Conservation (phyloP, 208 protist genomes). For the Leptomonas seymouri region DNA sequence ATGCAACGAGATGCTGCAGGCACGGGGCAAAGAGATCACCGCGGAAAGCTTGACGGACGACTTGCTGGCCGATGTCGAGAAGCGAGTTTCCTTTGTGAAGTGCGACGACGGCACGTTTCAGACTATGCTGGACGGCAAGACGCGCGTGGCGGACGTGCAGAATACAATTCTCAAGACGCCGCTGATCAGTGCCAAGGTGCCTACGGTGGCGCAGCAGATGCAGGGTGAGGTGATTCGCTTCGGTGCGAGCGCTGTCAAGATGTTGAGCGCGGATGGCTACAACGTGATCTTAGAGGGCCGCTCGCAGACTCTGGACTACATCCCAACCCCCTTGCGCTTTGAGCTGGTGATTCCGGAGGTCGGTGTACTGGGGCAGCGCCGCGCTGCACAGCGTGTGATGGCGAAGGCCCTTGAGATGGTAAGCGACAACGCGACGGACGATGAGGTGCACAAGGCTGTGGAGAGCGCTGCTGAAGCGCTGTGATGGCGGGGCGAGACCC, state of each 20-base stretch:
- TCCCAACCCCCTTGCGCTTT: constrained; percentile 81
- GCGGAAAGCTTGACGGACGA: constrained; percentile 61
- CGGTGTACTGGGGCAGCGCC: constrained; percentile 74
- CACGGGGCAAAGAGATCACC: constrained; percentile 51
- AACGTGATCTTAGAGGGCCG: constrained; percentile 93
- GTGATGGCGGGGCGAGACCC: background rate
- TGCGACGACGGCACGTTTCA: constrained; percentile 60
- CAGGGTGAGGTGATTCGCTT: constrained; percentile 93
- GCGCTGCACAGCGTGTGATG: constrained; percentile 91
- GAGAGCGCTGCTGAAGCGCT: constrained; percentile 32
- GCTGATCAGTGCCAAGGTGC: constrained; percentile 73
- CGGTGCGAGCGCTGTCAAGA: constrained; percentile 57
- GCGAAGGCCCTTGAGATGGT: constrained; percentile 66
- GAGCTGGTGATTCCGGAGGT: constrained; percentile 86
- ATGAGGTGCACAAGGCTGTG: constrained; percentile 25
- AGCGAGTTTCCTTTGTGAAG: constrained; percentile 74
- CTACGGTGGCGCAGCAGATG: constrained; percentile 90
- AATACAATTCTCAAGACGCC: constrained; percentile 91
- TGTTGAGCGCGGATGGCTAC: constrained; percentile 74
- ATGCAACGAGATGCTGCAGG: constrained; percentile 55
- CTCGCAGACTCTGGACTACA: constrained; percentile 90
- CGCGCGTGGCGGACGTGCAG: constrained; percentile 78
- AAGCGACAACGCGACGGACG: constrained; percentile 20
- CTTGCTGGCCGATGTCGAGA: constrained; percentile 55
- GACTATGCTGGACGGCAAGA: constrained; percentile 67